Conservation (phyloP, 768 basidiomycete species). For the Lactifluus hygrophoroides region DNA sequence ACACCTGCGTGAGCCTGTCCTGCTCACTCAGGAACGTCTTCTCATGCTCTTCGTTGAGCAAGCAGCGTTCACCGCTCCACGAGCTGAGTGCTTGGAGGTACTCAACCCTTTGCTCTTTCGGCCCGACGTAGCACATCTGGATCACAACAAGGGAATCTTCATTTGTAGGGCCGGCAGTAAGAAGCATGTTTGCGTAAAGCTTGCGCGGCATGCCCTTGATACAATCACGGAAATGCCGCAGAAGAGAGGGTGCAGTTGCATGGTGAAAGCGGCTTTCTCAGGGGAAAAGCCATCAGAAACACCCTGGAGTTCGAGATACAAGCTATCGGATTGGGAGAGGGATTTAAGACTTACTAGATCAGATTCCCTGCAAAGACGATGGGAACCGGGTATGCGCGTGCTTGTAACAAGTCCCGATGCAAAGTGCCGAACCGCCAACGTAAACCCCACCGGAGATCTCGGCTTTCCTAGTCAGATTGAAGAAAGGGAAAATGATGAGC, state of each 20-base stretch:
- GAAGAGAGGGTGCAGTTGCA: constrained; percentile 78
- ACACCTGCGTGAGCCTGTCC: constrained; percentile 82
- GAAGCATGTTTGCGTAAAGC: constrained; percentile 81
- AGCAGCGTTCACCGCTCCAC: constrained; percentile 82
- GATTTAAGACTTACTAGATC: constrained; percentile 72
- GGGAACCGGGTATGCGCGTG: constrained; percentile 80
- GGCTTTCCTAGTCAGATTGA: constrained; percentile 9
- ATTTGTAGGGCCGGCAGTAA: constrained; percentile 82
- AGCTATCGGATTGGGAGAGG: not conserved
- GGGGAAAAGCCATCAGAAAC: not conserved
- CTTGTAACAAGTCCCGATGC: constrained; percentile 81
- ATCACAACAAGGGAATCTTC: constrained; percentile 83
- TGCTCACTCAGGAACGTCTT: constrained; percentile 87
- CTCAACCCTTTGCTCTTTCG: constrained; percentile 60
- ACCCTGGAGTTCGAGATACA: not conserved
- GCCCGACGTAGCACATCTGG: constrained; percentile 85
- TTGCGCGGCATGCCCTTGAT: constrained; percentile 82
- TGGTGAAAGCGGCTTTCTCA: constrained; percentile 75
- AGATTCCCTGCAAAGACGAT: constrained; percentile 89
- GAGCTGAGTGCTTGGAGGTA: constrained; percentile 76
- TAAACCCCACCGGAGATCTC: constrained; percentile 85
- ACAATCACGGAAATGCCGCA: constrained; percentile 90
- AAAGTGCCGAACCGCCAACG: constrained; percentile 73
- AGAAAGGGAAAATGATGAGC: too few species aligned
- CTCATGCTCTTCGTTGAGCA: constrained; percentile 86